Evolutionary conservation across 352 stramenopile genomes (phyloP).

Genomic region (Globisporangium middletonii): DNA sequence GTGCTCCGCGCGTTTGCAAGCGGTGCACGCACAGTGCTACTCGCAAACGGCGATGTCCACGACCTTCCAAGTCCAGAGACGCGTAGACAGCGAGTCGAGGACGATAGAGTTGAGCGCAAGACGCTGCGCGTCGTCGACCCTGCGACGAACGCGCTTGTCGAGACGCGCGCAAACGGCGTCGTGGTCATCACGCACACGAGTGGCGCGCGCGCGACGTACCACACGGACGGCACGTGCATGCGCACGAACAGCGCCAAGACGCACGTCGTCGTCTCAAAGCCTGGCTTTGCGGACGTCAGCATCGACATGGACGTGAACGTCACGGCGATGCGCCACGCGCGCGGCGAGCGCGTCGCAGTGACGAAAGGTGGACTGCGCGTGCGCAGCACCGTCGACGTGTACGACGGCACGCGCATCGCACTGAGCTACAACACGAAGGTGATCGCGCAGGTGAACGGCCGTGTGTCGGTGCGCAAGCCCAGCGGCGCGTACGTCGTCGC

Average conservation of each 20-base stretch:
- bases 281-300: conserved; percentile 48
- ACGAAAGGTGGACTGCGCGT: conserved; percentile 64
- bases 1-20: conserved; percentile 43
- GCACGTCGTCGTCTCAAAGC: conserved; percentile 53
- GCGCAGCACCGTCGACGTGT: conserved; percentile 37
- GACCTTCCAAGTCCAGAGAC: not conserved
- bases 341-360: conserved; percentile 51
- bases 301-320: conserved; percentile 69
- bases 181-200: conserved; percentile 62
- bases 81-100: not conserved
- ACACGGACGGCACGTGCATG: conserved; percentile 63
- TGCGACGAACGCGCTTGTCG: conserved; percentile 62
- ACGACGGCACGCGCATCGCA: conserved; percentile 55
- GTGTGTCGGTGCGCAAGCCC: conserved; percentile 41
- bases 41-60: conserved; percentile 44
- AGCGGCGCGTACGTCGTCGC: conserved; percentile 40
- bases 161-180: conserved; percentile 35
- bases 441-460: conserved; percentile 66
- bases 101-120: conserved; percentile 9
- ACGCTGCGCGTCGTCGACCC: conserved; percentile 44
- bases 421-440: conserved; percentile 76
- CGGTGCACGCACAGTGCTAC: conserved; percentile 30
- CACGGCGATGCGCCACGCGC: conserved; percentile 45
- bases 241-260: conserved; percentile 33
- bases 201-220: conserved; percentile 51